Base-by-base conservation (phyloP, 2,329 filamentous ascomycete species). In the Talaromyces albobiverticillius region DNA sequence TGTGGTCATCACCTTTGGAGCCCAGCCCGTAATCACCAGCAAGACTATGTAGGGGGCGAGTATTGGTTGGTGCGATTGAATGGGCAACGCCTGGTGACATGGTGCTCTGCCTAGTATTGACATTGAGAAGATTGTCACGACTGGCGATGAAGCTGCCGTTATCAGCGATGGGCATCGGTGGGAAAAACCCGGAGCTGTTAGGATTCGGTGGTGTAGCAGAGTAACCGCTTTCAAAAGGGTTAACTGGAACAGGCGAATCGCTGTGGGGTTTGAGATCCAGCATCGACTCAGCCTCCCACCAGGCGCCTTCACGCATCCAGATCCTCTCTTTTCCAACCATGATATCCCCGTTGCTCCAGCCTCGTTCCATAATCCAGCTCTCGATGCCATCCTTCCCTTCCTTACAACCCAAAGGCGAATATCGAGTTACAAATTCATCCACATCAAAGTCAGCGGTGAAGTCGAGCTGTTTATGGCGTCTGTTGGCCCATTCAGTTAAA, bases 271-370 rank as follows among this genome's bases (percentile, higher is more conserved):
- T 93, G 63, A 95, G 79, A 65, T 99, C 94, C 25, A 97, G 85
- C 88, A 96, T 95, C 57, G 84, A 89, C 74, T 99, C 94, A 4
- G 92, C 93, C 72, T 97, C 93, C 93, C 93, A 97, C 93, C 94
- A 99, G 2, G 92, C 89, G 54, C 78, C 82, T 72, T 99, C 94
- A 47, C 93, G 84, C 78, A 97, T 92, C 94, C 94, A 99, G 40
- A 99, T 85, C 29, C 94, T 88, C 71, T 97, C 91, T 55, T 85
- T 86, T 53, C 94, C 94, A 29, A 97, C 79, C 4, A 96, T 85
- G 2, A 97, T 91, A 73, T 97, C 94, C 36, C 94, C 94, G 62
- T 99, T 99, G 74, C 90, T 96, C 94, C 94, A 99, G 1, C 94
- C 94, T 55, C 94, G 86, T 72, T 97, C 92, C 47, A 97, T 81